Conservation (phyloP, 495 filamentous ascomycete species). For the Poronia punctata region DNA sequence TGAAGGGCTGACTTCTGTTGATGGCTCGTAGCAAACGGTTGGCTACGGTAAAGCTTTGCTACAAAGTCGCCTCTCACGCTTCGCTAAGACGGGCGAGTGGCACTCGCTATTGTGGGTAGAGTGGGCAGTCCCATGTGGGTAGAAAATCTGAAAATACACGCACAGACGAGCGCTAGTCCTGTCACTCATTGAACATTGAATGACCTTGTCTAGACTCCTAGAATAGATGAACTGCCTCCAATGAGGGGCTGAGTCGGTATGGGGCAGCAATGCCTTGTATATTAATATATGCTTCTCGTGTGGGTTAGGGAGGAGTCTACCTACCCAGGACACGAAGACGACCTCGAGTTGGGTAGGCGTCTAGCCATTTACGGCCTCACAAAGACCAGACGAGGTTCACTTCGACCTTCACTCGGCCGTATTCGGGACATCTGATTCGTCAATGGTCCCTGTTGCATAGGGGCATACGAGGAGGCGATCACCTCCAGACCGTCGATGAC, state of each 20-base stretch:
- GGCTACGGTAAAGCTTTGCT: too few species aligned
- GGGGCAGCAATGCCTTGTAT: slow-evolving; percentile 1
- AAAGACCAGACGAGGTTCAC: neutral
- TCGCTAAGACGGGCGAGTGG: too few species aligned
- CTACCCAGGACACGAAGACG: neutral
- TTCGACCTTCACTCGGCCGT: neutral
- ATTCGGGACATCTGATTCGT: slow-evolving; percentile 3
- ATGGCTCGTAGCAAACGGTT: too few species aligned
- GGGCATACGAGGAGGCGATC: too few species aligned
- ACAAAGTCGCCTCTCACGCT: too few species aligned
- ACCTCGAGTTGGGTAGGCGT: neutral
- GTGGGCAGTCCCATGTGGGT: too few species aligned
- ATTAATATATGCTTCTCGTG: slow-evolving; percentile 3
- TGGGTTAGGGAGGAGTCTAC: neutral
- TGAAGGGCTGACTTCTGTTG: too few species aligned
- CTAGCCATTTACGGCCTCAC: neutral
- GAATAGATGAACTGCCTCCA: neutral
- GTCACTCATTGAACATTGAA: neutral
- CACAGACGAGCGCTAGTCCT: neutral
- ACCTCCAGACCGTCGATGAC: slow-evolving; percentile 1
- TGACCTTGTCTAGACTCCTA: slow-evolving; percentile 6
- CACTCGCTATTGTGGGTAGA: too few species aligned
- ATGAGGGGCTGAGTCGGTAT: neutral
- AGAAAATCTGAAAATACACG: too few species aligned
- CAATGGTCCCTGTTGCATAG: slow-evolving; percentile 12